Evolutionary conservation across 768 basidiomycete genomes (phyloP).

Genomic region (Dentipellis fragilis): DNA sequence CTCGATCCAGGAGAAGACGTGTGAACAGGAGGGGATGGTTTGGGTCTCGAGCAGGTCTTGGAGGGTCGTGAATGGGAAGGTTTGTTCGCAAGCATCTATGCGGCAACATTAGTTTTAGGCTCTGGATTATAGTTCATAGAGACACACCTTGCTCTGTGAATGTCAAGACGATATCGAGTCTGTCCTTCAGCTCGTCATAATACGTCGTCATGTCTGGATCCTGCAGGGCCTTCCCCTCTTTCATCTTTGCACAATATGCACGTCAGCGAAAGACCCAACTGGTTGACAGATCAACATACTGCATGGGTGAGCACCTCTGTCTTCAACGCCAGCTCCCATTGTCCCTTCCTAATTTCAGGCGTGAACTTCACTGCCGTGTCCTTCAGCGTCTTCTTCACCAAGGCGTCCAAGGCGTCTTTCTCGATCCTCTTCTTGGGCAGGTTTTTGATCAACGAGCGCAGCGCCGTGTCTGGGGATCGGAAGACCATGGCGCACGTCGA

Average conservation of each 20-base stretch:
- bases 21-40: slow-evolving; percentile 76
- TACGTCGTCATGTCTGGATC: slow-evolving; percentile 38
- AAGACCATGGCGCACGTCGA: slow-evolving; percentile 6
- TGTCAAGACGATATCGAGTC: slow-evolving; percentile 63
- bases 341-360: slow-evolving; percentile 52
- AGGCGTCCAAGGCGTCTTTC: slow-evolving; percentile 5
- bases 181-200: slow-evolving; percentile 47
- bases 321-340: slow-evolving; percentile 68
- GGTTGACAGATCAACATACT: slow-evolving; percentile 31
- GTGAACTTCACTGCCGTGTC: slow-evolving; percentile 17
- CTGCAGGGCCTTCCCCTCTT: slow-evolving; percentile 58
- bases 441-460: slow-evolving; percentile 4
- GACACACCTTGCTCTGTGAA: slow-evolving; percentile 68
- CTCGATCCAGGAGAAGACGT: slow-evolving; percentile 87
- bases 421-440: slow-evolving; percentile 7
- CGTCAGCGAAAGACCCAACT: neutral
- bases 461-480: slow-evolving; percentile 10
- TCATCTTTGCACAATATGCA: slow-evolving; percentile 31
- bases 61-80: slow-evolving; percentile 62
- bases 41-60: slow-evolving; percentile 81
- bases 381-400: slow-evolving; percentile 9
- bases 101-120: slow-evolving; percentile 3
- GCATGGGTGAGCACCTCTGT: slow-evolving; percentile 65
- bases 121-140: neutral
- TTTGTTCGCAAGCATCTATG: slow-evolving; percentile 68